These are phyloP conservation scores for Blastomyces silverae DNA, from an alignment of 2,329 filamentous ascomycete genomes.

Conservation along the genomic window DNA sequence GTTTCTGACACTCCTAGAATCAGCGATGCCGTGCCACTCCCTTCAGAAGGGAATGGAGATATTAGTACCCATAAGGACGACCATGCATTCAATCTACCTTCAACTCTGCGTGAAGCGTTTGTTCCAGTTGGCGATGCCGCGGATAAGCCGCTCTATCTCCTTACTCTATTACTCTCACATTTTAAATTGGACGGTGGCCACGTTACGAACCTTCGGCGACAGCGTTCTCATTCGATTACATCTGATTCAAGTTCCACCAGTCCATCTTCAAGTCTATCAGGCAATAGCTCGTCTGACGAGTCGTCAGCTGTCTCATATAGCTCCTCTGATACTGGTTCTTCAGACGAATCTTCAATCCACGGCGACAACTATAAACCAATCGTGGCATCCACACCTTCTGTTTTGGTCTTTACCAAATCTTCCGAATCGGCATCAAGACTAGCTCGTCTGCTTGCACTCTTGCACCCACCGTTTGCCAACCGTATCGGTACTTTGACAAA, in stretches of 20 bases:
- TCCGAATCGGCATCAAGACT: conserved; percentile 84
- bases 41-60: conserved; percentile 21
- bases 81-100: conserved; percentile 54
- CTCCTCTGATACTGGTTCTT: conserved; percentile 27
- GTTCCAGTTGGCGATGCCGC: conserved; percentile 62
- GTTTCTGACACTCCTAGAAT: conserved; percentile 56
- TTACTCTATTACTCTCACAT: conserved; percentile 59
- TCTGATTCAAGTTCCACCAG: conserved; percentile 23
- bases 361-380: conserved; percentile 26
- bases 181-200: conserved; percentile 25
- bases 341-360: conserved; percentile 32
- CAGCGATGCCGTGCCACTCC: conserved; percentile 17
- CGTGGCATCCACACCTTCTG: conserved; percentile 32
- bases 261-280: conserved; percentile 29
- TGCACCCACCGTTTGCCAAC: conserved; percentile 53
- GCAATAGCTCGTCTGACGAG: conserved; percentile 31
- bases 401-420: conserved; percentile 82
- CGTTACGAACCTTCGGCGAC: conserved; percentile 15
- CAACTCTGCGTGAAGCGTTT: conserved; percentile 56
- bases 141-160: conserved; percentile 76
- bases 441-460: conserved; percentile 65
- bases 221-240: conserved; percentile 8
- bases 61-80: conserved; percentile 43
- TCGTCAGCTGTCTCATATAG: conserved; percentile 22
- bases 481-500: conserved; percentile 67